Evolutionary conservation across 2,329 filamentous ascomycete species (phyloP), one percentile per base, ranked within the genome.

Genomic region (Penicillium fuscoglaucum): DNA sequence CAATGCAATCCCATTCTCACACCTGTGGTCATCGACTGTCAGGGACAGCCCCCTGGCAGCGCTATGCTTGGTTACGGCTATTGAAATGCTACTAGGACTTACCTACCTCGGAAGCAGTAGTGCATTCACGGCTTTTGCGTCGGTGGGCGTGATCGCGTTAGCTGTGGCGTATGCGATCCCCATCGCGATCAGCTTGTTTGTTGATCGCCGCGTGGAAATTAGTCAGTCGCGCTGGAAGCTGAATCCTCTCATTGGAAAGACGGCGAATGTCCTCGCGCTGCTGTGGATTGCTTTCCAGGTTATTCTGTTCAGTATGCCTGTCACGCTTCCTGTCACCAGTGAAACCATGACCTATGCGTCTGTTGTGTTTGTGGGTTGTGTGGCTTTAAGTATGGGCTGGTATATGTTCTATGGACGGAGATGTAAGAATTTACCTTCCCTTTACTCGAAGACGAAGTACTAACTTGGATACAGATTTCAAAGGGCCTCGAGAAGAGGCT

Each of bases 331-430:
- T 3, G 81, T 84, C 56, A 83, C 77, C 1, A 74, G 74, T 1
- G 79, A 74, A 1, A 80, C 79, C 47, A 84, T 83, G 72, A 86
- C 85, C 60, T 86, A 86, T 65, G 82, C 83, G 1, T 78, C 77
- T 37, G 84, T 85, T 1, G 84, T 87, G 2, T 81, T 87, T 59
- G 77, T 82, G 9, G 73, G 80, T 43, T 86, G 87, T 61, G 78
- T 78, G 54, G 74, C 74, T 41, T 80, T 84, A 19, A 79, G 78
- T 28, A 79, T 75, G 0, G 62, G 76, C 4, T 85, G 81, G 82
- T 86, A 84, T 69, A 65, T 71, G 0, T 62, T 81, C 3, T 79
- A 82, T 69, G 82, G 80, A 46, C 73, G 78, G 48, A 82, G 80
- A 72, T 76, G 81, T 82, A 68, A 67, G 74, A 71, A 47, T 17